Conservation (phyloP, 208 protist genomes). For the Leishmania major region DNA sequence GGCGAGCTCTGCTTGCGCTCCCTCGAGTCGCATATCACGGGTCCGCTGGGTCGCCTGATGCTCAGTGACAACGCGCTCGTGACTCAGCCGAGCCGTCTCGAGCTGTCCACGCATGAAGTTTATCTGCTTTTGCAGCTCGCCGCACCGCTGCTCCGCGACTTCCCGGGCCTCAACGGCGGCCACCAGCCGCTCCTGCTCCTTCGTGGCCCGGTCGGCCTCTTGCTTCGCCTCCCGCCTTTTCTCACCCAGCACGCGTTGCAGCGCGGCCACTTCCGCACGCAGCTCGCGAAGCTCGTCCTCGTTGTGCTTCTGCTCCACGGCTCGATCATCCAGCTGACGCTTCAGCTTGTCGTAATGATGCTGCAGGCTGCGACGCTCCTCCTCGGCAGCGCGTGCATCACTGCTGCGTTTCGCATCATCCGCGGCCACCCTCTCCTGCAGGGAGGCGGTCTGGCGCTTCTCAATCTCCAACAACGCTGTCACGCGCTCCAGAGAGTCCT, state of each 20-base stretch:
- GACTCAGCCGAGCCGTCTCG: conserved; percentile 28
- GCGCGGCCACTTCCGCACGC: conserved; percentile 49
- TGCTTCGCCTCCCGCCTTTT: conserved; percentile 27
- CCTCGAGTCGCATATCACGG: conserved; percentile 46
- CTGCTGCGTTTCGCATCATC: conserved; percentile 28
- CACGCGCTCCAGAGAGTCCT: conserved; percentile 17
- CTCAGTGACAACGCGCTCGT: conserved; percentile 33
- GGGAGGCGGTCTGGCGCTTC: conserved; percentile 22
- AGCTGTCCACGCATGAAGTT: conserved; percentile 40
- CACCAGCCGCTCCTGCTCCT: conserved; percentile 33
- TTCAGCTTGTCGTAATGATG: conserved; percentile 40
- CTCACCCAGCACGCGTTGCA: conserved; percentile 54
- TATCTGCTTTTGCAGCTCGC: conserved; percentile 42
- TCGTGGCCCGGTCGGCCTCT: conserved; percentile 22
- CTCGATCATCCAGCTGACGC: conserved; percentile 48
- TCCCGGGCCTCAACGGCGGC: conserved; percentile 35
- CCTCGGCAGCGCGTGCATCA: conserved; percentile 18
- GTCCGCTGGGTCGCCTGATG: conserved; percentile 34
- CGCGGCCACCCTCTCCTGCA: conserved; percentile 9
- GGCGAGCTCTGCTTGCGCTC: conserved; percentile 39
- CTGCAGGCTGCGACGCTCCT: conserved; percentile 35
- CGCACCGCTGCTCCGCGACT: conserved; percentile 27
- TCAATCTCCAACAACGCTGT: conserved; percentile 19
- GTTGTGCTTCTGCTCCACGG: conserved; percentile 39
- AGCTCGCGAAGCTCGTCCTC: conserved; percentile 76